These are phyloP conservation scores for Pleurotus giganteus DNA, from an alignment of 768 basidiomycete species.

Conservation along the genomic window DNA sequence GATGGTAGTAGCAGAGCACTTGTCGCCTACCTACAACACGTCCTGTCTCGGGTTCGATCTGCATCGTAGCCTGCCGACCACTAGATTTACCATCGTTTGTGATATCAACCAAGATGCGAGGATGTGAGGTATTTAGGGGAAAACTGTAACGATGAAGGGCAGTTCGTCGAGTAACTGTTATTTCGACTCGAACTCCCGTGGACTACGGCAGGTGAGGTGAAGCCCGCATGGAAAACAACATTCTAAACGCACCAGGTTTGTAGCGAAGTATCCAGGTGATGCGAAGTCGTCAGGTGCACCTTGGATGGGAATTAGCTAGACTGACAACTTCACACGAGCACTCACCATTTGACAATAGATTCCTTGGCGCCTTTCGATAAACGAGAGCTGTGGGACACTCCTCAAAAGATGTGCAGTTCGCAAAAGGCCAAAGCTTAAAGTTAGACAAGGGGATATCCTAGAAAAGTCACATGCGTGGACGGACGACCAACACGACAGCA, in stretches of 20 bases:
- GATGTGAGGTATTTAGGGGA: slow-evolving; percentile 41
- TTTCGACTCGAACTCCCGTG: slow-evolving; percentile 53
- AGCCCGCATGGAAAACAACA: background rate
- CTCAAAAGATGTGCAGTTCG: slow-evolving; percentile 48
- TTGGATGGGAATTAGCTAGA: too few relatives aligned
- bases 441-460: slow-evolving; percentile 55
- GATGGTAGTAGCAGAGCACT: background rate
- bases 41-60: slow-evolving; percentile 46
- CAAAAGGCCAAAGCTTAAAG: slow-evolving; percentile 60
- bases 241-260: slow-evolving; percentile 37
- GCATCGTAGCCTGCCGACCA: slow-evolving; percentile 44
- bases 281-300: slow-evolving; percentile 60
- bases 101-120: slow-evolving; percentile 57
- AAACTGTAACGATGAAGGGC: slow-evolving; percentile 61
- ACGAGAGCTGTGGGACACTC: slow-evolving; percentile 48
- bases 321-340: background rate
- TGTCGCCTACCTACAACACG: slow-evolving; percentile 32
- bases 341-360: slow-evolving; percentile 45
- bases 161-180: slow-evolving; percentile 57
- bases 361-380: slow-evolving; percentile 43
- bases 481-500: too few relatives aligned
- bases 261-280: slow-evolving; percentile 65
- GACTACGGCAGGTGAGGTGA: slow-evolving; percentile 33
- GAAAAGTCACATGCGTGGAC: background rate
- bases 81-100: slow-evolving; percentile 60